Percentiles rank a stretch among this genome's conserved stretches.
phyloP scores from a whole-genome alignment of 2,329 filamentous ascomycete genomes.

The Claviceps citrina region DNA sequence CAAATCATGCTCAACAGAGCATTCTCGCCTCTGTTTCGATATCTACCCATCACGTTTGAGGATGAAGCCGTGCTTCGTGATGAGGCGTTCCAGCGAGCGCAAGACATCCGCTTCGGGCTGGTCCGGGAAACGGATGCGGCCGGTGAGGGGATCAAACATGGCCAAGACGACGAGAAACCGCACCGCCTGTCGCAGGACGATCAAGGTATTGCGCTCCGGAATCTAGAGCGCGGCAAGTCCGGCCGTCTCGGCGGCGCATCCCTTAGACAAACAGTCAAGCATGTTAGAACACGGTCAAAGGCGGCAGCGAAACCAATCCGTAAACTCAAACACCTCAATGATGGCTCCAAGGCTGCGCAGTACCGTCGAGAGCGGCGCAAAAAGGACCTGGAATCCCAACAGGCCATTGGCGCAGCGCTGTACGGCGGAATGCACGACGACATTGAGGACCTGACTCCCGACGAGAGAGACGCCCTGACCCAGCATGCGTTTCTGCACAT shows the following conservation, averaged over 20 bases:
- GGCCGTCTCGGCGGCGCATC: slow-evolving; percentile 7
- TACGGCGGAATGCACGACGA: slow-evolving; percentile 84
- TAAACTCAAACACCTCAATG: slow-evolving; percentile 22
- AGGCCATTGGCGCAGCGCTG: slow-evolving; percentile 59
- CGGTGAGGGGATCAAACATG: slow-evolving; percentile 25
- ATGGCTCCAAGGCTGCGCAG: slow-evolving; percentile 25
- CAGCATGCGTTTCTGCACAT: slow-evolving; percentile 82
- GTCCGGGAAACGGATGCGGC: slow-evolving; percentile 29
- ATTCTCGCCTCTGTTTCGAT: slow-evolving; percentile 73
- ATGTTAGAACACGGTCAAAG: slow-evolving; percentile 21
- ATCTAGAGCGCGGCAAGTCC: slow-evolving; percentile 12
- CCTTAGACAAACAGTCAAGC: slow-evolving; percentile 24
- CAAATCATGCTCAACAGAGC: slow-evolving; percentile 69
- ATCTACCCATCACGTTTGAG: slow-evolving; percentile 86
- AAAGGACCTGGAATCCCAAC: slow-evolving; percentile 57
- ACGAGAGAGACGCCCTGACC: slow-evolving; percentile 73
- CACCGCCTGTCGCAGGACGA: slow-evolving; percentile 20
- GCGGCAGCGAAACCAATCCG: slow-evolving; percentile 34
- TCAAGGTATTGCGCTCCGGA: slow-evolving; percentile 25
- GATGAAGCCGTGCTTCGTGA: slow-evolving; percentile 89
- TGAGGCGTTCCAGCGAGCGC: slow-evolving; percentile 68
- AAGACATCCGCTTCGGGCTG: slow-evolving; percentile 53
- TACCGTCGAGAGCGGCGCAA: slow-evolving; percentile 33
- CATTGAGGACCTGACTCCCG: slow-evolving; percentile 82
- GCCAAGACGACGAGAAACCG: slow-evolving; percentile 16